Evolutionary conservation across 208 protist genomes (phyloP).

Genomic region (Entamoeba histolytica): DNA sequence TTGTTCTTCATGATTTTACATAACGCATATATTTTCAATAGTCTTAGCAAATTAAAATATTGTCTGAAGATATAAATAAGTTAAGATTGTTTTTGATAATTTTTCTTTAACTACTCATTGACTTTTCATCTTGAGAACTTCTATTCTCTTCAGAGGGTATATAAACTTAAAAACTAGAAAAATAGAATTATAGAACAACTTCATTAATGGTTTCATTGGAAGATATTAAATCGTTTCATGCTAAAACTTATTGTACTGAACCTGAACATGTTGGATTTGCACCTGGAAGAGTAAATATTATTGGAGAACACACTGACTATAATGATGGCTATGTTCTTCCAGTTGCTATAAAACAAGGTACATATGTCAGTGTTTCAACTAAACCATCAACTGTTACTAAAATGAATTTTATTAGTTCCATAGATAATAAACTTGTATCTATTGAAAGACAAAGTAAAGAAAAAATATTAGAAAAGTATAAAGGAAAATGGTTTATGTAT

Average conservation of each 20-base stretch:
- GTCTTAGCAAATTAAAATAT: too few species aligned
- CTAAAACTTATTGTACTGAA: not conserved
- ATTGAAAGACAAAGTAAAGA: not conserved
- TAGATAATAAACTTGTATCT: not conserved
- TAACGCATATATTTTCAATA: too few species aligned
- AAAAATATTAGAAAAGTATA: not conserved
- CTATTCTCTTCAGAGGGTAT: too few species aligned
- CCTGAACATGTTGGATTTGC: constrained; percentile 1
- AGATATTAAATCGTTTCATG: not conserved
- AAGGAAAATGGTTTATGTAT: not conserved
- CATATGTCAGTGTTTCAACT: not conserved
- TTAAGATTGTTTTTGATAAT: too few species aligned
- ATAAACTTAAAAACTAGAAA: too few species aligned
- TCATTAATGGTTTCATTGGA: not conserved
- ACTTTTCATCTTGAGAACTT: too few species aligned
- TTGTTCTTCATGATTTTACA: too few species aligned
- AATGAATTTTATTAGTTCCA: not conserved
- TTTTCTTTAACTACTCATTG: too few species aligned
- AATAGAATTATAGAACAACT: too few species aligned
- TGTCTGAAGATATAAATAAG: too few species aligned
- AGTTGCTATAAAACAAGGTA: constrained; percentile 21
- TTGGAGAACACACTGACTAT: constrained; percentile 43
- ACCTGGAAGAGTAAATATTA: constrained; percentile 36
- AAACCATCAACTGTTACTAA: not conserved
- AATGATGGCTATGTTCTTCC: constrained; percentile 31